Evolutionary conservation across 1,284 basidiomycete genomes (phyloP), one percentile per base, ranked within the genome.

Genomic region (Trichosporon sp.): DNA sequence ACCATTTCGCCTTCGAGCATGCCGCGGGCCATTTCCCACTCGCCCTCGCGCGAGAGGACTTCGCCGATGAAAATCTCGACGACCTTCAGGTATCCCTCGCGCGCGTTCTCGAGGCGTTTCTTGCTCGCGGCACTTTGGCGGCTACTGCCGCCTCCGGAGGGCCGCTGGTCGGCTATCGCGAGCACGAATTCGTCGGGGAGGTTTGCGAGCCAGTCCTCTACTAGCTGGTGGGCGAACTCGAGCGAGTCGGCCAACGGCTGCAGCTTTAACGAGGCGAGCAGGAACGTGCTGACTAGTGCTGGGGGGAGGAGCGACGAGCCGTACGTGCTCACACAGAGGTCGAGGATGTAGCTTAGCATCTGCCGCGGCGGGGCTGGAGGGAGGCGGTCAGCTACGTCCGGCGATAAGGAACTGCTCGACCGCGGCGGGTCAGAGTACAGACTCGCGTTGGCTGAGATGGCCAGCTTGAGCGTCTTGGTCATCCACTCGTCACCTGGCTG

Each of bases 11-110:
- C 74, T 46, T 78, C 76, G 56, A 79, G 64, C 23, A 79, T 70
- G 4, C 71, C 74, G 29, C 74, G 65, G 1, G 76, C 77, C 77
- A 79, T 79, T 65, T 78, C 77, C 70, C 70, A 79, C 63, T 79
- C 77, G 19, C 74, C 75, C 65, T 78, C 76, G 49, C 73, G 68
- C 10, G 65, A 69, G 49, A 79, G 64, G 0, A 79, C 71, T 67
- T 79, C 77, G 49, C 76, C 75, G 14, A 77, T 74, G 59, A 78
- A 79, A 52, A 79, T 65, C 69, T 79, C 76, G 4, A 76, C 65
- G 16, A 79, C 74, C 58, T 74, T 76, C n/a, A 75, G 49, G 67
- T 79, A 78, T 10, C 74, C 75, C 61, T 79, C 76, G 56, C 74
- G 65, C 3, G 71, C 72, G n/a, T 64, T 58, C 58, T 78, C 77